phyloP scores from a whole-genome alignment of 2,329 filamentous ascomycete species.

The Fusarium torreyae region DNA sequence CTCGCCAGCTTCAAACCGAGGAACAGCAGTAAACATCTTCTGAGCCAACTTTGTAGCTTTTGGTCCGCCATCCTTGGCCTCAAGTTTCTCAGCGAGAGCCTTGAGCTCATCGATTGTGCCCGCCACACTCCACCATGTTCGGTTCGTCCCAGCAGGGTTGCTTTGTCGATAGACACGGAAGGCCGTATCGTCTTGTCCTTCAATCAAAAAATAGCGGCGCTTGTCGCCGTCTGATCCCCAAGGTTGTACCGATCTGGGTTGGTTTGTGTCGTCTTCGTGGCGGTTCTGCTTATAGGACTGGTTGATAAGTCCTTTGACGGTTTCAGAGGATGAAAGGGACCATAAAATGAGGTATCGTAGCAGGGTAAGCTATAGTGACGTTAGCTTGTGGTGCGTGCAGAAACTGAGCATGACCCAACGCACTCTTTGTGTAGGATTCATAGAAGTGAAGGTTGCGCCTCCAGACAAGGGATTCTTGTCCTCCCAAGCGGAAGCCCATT shows the following conservation, averaged over 20 bases:
- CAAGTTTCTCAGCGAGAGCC: conserved; percentile 81
- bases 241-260: conserved; percentile 88
- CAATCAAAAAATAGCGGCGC: conserved; percentile 92
- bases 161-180: conserved; percentile 96
- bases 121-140: conserved; percentile 94
- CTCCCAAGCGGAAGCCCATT: conserved; percentile 91
- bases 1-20: conserved; percentile 93
- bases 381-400: conserved; percentile 19
- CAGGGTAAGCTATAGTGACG: conserved; percentile 76
- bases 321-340: conserved; percentile 90
- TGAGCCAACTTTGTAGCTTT: conserved; percentile 84
- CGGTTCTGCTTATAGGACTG: conserved; percentile 90
- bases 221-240: conserved; percentile 94
- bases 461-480: conserved; percentile 87
- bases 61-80: conserved; percentile 82
- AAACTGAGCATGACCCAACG: conserved; percentile 42
- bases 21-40: conserved; percentile 84
- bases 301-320: conserved; percentile 84
- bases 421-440: conserved; percentile 88
- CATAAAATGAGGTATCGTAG: conserved; percentile 88
- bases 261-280: conserved; percentile 84
- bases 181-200: conserved; percentile 92
- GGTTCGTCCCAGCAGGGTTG: conserved; percentile 81
- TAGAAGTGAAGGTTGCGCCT: conserved; percentile 83
- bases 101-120: conserved; percentile 90